phyloP scores from a whole-genome alignment of 768 basidiomycete species.

The Amanita molliuscula region DNA sequence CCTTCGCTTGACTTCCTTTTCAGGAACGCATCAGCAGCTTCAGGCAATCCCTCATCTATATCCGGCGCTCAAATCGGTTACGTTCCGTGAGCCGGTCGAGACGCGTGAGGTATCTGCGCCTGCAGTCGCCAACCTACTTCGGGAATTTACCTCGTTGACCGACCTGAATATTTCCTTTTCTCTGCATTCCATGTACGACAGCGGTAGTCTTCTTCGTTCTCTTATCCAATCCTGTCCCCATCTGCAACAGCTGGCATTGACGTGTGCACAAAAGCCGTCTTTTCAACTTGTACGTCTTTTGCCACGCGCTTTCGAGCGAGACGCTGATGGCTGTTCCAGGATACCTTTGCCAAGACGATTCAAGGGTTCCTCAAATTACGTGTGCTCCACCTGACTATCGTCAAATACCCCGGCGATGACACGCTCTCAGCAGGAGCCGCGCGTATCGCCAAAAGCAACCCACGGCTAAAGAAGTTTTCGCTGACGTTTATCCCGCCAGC shows the following conservation, averaged over 20 bases:
- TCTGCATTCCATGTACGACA: conserved; percentile 67
- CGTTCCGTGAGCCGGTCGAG: conserved; percentile 55
- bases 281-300: conserved; percentile 50
- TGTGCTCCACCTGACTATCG: conserved; percentile 51
- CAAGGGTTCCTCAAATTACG: conserved; percentile 54
- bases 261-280: conserved; percentile 58
- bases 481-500: conserved; percentile 53
- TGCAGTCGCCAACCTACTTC: conserved; percentile 48
- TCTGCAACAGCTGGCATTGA: conserved; percentile 52
- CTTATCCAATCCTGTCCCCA: conserved; percentile 58
- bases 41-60: conserved; percentile 47
- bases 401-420: conserved; percentile 57
- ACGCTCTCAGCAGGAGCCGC: conserved; percentile 46
- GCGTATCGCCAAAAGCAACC: conserved; percentile 55
- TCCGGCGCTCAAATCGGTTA: conserved; percentile 40
- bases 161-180: conserved; percentile 57
- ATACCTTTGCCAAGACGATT: conserved; percentile 52
- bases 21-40: conserved; percentile 58
- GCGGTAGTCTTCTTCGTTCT: conserved; percentile 56
- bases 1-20: conserved; percentile 48
- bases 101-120: conserved; percentile 61
- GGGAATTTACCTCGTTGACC: conserved; percentile 41
- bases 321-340: conserved; percentile 22
- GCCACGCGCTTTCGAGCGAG: not conserved
- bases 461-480: conserved; percentile 53